Evolutionary conservation across 1,284 basidiomycete species (phyloP).

Genomic region (Rhodotorula mucilaginosa): DNA sequence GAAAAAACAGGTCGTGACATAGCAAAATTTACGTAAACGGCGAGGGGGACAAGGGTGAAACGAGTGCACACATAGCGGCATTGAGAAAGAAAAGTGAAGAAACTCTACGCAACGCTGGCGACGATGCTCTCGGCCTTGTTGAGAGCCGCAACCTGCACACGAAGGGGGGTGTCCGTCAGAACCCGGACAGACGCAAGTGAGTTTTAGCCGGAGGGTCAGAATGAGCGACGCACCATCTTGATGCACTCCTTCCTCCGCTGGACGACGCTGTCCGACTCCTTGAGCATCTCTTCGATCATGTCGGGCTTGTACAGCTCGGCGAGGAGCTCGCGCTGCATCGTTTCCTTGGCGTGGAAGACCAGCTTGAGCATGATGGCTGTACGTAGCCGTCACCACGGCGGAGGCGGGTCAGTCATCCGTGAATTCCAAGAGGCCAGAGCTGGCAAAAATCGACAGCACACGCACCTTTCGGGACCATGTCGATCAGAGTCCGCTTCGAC

Average conservation of each 20-base stretch:
- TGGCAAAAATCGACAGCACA: neutral
- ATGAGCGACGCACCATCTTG: slow-evolving; percentile 57
- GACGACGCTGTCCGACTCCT: slow-evolving; percentile 77
- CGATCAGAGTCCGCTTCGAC: slow-evolving; percentile 98
- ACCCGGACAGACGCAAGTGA: too few relatives aligned
- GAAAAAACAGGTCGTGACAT: neutral
- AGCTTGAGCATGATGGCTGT: slow-evolving; percentile 86
- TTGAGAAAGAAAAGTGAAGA: neutral
- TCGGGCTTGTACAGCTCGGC: slow-evolving; percentile 85
- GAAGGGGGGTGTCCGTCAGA: slow-evolving; percentile 39
- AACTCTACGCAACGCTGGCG: slow-evolving; percentile 29
- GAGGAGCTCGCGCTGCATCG: slow-evolving; percentile 81
- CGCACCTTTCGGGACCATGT: slow-evolving; percentile 78
- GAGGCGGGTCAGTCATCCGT: slow-evolving; percentile 45
- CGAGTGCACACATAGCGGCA: neutral
- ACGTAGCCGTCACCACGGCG: too few relatives aligned
- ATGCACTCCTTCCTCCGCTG: slow-evolving; percentile 81
- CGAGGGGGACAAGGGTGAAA: neutral
- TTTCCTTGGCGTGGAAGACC: slow-evolving; percentile 88
- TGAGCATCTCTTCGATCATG: slow-evolving; percentile 83
- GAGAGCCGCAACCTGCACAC: slow-evolving; percentile 62
- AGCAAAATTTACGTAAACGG: neutral
- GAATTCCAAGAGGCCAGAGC: too few relatives aligned
- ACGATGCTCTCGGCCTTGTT: slow-evolving; percentile 82
- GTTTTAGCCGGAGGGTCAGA: neutral